Base-by-base conservation (phyloP, 352 stramenopile genomes). In the Globisporangium polare region DNA sequence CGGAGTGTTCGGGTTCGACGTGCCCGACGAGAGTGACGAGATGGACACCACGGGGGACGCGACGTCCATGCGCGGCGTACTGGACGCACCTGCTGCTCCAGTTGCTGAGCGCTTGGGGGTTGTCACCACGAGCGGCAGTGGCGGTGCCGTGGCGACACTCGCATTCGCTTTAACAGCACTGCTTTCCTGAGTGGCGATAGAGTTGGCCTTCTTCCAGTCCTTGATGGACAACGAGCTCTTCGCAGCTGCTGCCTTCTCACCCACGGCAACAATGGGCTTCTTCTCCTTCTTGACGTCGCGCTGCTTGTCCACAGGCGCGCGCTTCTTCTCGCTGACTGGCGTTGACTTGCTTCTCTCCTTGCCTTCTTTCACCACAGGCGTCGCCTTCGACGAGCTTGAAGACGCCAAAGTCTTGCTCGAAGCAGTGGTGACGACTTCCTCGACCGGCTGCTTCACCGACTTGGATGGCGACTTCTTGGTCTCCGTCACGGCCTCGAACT, bases 41-140 rank as follows among this genome's bases (percentile, higher is more conserved):
- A 89, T 80, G 0, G 82, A 91, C 31, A 91, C 82, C 9, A 91
- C 82, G 0, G 82, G 82, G 33, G 82, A 91, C 9, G 77, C 72
- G 0, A 82, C 72, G 13, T 63, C 74, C 13, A 61, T 55, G 3
- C 61, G 67, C 8, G 68, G n/a, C 26, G 65, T 72, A 33, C 59
- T 24, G 3, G 24, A 45, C 35, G 47, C 20, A 1, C 9, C n/a
- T 24, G 27, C 27, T 17, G 35, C 2, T 42, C 33, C 12, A 15
- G 22, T 64, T 13, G 42, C 63, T 18, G n/a, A 18, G 45, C 64
- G 64, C 35, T 74, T 79, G 7, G 78, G 77, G 13, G 73, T 83
- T 1, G 73, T 79, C n/a, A 83, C 63, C 12, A 50, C 43, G 22
- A 58, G 53, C 24, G 59, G 29, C 39, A 56, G 24, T 35, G 13